These are phyloP conservation scores for Tribonema minus DNA, from an alignment of 108 stramenopile genomes.

Conservation along the genomic window DNA sequence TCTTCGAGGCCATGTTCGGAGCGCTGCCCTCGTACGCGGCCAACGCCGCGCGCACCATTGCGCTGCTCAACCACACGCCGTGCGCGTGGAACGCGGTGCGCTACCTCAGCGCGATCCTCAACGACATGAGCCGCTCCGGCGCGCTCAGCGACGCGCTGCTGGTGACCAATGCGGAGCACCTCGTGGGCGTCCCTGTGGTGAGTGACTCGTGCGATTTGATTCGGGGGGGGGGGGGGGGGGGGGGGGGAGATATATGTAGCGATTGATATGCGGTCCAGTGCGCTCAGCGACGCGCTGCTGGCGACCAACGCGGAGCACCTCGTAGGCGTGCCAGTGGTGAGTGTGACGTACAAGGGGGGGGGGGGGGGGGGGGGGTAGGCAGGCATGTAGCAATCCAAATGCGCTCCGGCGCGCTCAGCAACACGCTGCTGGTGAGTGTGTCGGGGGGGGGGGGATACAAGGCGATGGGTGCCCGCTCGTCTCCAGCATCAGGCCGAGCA, in stretches of 20 bases:
- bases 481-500: no score
- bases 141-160: constrained; percentile 4
- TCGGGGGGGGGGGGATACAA: no score
- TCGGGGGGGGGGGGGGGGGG: no score
- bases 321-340: no score
- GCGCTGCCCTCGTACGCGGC: constrained; percentile 12
- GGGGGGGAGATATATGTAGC: no score
- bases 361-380: no score
- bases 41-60: constrained; percentile 1
- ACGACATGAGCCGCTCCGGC: constrained; percentile 8
- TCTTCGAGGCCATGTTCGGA: constrained; percentile 21
- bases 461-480: no score
- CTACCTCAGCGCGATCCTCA: constrained; percentile 7
- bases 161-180: background rate
- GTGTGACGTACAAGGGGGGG: no score
- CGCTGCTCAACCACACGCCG: background rate
- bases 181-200: no score
- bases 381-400: no score
- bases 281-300: constrained; percentile 1
- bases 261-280: no score
- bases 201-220: no score
- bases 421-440: background rate
- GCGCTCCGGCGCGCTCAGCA: background rate
- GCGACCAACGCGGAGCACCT: constrained; percentile 2
- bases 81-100: background rate